These are phyloP conservation scores for Apodospora peruviana DNA, from an alignment of 495 filamentous ascomycete species.

Conservation along the genomic window DNA sequence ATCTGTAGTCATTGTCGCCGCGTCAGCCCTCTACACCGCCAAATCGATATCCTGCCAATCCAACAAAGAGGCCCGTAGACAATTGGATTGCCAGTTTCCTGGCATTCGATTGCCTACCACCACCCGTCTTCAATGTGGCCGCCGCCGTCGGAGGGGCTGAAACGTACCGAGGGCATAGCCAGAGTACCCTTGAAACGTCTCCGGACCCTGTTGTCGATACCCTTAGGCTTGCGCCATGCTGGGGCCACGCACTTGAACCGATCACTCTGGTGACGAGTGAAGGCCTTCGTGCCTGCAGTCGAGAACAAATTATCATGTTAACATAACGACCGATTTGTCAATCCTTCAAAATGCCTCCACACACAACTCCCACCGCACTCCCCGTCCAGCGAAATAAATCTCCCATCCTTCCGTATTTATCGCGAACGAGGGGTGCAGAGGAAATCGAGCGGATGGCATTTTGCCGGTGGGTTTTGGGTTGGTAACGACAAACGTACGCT, in stretches of 20 bases:
- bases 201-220: slow-evolving; percentile 83
- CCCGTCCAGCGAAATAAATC: background rate
- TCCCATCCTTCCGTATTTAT: no score
- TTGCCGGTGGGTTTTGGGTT: background rate
- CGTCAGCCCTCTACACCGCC: slow-evolving; percentile 13
- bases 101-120: background rate
- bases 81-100: background rate
- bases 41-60: slow-evolving; percentile 1
- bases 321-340: no score
- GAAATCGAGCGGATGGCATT: background rate
- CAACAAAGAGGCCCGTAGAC: background rate
- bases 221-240: slow-evolving; percentile 98
- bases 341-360: no score
- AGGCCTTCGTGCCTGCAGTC: slow-evolving; percentile 71
- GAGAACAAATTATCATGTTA: slow-evolving; percentile 14
- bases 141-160: background rate
- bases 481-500: slow-evolving; percentile 66
- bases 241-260: slow-evolving; percentile 82
- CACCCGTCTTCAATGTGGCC: background rate
- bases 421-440: background rate
- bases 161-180: slow-evolving; percentile 95
- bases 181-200: slow-evolving; percentile 91
- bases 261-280: slow-evolving; percentile 95
- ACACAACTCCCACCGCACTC: slow-evolving; percentile 2
- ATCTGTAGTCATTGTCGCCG: slow-evolving; percentile 53